A percentile compares a stretch with the other conserved stretches of the same genome.
These are phyloP conservation scores for Mercurialis annua DNA, from an alignment of 345 rosid species.

Conservation along the genomic window DNA sequence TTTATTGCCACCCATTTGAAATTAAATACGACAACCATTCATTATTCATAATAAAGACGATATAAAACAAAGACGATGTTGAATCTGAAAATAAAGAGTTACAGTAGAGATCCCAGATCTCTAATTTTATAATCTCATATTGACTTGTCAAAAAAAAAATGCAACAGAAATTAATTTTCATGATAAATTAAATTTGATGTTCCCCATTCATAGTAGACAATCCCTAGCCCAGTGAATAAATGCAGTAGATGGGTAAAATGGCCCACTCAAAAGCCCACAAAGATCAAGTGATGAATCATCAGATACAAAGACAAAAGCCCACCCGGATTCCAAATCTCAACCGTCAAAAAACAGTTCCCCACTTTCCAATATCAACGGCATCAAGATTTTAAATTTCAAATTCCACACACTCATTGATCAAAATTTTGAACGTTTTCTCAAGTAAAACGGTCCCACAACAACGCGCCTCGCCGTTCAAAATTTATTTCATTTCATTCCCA, in stretches of 20 bases:
- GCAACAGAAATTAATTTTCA: too few species aligned
- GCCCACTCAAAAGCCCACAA: conserved; percentile 3
- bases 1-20: too few species aligned
- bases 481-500: neutral
- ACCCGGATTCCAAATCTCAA: neutral
- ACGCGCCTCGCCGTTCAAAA: conserved; percentile 12
- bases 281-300: too few species aligned
- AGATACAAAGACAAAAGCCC: neutral
- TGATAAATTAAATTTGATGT: too few species aligned
- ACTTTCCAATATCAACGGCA: conserved; percentile 11
- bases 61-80: too few species aligned
- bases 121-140: too few species aligned
- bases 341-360: neutral
- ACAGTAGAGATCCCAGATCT: too few species aligned
- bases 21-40: too few species aligned
- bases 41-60: too few species aligned
- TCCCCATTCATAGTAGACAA: neutral
- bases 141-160: too few species aligned
- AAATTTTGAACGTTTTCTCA: neutral
- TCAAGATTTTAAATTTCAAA: conserved; percentile 19
- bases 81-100: too few species aligned
- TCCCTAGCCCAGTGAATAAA: neutral
- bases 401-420: conserved; percentile 10
- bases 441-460: neutral
- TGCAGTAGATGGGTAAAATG: neutral